These are phyloP conservation scores for Pyrenopolyporus hunteri DNA, from an alignment of 495 filamentous ascomycete species.

Conservation along the genomic window DNA sequence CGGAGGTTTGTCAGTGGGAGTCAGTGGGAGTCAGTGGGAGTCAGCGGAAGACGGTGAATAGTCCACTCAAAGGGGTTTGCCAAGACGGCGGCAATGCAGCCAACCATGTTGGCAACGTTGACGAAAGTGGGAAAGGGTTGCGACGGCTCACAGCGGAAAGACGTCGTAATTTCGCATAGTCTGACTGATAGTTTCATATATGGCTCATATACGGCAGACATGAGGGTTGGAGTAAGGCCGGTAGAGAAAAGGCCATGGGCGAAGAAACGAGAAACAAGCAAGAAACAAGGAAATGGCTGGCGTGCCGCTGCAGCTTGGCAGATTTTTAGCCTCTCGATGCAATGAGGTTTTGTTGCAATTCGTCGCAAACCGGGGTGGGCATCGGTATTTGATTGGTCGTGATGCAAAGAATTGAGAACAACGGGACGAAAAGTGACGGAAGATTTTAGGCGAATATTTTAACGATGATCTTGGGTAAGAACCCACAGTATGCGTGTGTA, in stretches of 20 bases:
- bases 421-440: slow-evolving; percentile 26
- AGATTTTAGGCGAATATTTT: slow-evolving; percentile 9
- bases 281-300: slow-evolving; percentile 15
- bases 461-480: no score
- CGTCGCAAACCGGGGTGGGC: slow-evolving; percentile 30
- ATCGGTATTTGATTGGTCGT: slow-evolving; percentile 30
- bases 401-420: slow-evolving; percentile 36
- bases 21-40: no score
- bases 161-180: slow-evolving; percentile 12
- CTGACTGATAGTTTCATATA: slow-evolving; percentile 14
- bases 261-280: slow-evolving; percentile 4
- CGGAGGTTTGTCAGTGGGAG: no score
- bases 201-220: no score
- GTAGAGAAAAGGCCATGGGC: not conserved
- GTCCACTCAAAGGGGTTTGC: slow-evolving; percentile 5
- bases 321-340: slow-evolving; percentile 33
- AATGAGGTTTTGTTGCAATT: slow-evolving; percentile 25
- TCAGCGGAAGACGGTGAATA: no score
- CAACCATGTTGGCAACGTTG: slow-evolving; percentile 25
- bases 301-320: slow-evolving; percentile 23
- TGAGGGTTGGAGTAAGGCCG: slow-evolving; percentile 9
- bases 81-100: slow-evolving; percentile 32
- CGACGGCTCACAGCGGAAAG: no score
- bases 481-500: not conserved
- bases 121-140: no score